phyloP scores from a whole-genome alignment of 441 rosid species.

The Mallotus japonicus region DNA sequence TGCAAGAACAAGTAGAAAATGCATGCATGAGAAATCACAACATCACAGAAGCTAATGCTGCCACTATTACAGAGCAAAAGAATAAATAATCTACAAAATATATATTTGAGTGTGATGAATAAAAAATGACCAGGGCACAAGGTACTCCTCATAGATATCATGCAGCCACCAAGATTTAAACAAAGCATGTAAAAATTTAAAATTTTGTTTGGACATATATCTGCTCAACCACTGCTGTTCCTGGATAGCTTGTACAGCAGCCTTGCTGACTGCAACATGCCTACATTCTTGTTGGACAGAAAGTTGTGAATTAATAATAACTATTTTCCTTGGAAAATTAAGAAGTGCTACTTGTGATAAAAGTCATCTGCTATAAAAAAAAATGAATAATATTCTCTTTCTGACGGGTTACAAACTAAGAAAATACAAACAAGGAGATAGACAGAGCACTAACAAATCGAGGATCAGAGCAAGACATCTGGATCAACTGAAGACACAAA shows the following conservation, averaged over 20 bases:
- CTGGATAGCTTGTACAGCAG: neutral
- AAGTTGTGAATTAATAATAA: conserved; percentile 2
- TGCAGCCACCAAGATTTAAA: neutral
- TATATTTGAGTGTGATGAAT: neutral
- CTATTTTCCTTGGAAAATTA: neutral
- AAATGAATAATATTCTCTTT: neutral
- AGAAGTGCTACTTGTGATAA: neutral
- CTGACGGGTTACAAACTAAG: neutral
- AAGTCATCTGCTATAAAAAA: neutral
- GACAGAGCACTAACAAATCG: neutral
- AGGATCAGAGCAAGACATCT: neutral
- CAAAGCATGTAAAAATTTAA: neutral
- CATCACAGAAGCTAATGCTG: neutral
- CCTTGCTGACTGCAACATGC: neutral
- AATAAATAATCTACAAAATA: neutral
- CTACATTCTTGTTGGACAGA: neutral
- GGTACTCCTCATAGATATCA: neutral
- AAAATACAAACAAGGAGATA: neutral
- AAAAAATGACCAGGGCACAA: neutral
- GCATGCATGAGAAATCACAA: conserved; percentile 7
- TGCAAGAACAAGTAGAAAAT: conserved; percentile 40
- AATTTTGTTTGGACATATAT: neutral
- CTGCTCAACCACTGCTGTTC: neutral
- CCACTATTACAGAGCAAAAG: neutral
- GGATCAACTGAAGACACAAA: neutral